Conservation (phyloP, 805 yeast genomes). For the Saccharomyces jurei region DNA sequence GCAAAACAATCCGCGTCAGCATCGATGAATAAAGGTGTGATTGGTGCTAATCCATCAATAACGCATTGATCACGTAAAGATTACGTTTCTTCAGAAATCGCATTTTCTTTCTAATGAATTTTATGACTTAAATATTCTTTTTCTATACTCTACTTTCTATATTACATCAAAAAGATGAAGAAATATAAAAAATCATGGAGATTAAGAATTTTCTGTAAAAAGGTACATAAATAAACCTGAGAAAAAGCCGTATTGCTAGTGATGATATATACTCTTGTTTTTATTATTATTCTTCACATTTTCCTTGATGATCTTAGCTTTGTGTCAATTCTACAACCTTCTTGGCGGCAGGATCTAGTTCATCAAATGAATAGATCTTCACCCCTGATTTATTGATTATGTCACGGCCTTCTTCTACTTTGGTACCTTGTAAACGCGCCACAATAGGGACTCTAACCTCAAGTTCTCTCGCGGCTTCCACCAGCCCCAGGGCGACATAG, state of each 20-base stretch:
- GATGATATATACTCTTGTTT: neutral
- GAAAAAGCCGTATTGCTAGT: neutral
- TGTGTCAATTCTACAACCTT: constrained; percentile 72
- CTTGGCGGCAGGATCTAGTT: constrained; percentile 95
- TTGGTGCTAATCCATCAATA: constrained; percentile 3
- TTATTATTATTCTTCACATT: neutral
- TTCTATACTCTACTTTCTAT: neutral
- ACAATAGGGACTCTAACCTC: constrained; percentile 89
- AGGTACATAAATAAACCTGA: neutral
- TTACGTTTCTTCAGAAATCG: neutral
- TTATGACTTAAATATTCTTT: neutral
- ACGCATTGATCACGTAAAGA: neutral
- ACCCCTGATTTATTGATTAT: constrained; percentile 83
- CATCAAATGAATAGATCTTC: constrained; percentile 84
- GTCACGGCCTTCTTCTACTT: constrained; percentile 79
- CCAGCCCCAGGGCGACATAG: constrained; percentile 94
- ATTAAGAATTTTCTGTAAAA: neutral
- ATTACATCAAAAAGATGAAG: neutral
- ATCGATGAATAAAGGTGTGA: neutral
- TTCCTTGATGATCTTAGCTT: neutral
- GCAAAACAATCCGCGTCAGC: neutral
- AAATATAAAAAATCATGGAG: neutral
- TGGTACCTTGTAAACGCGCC: constrained; percentile 98
- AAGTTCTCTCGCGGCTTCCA: constrained; percentile 88
- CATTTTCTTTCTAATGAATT: neutral